These are phyloP conservation scores for Epichloe amarillans DNA, from an alignment of 2,329 filamentous ascomycete species.

Conservation along the genomic window DNA sequence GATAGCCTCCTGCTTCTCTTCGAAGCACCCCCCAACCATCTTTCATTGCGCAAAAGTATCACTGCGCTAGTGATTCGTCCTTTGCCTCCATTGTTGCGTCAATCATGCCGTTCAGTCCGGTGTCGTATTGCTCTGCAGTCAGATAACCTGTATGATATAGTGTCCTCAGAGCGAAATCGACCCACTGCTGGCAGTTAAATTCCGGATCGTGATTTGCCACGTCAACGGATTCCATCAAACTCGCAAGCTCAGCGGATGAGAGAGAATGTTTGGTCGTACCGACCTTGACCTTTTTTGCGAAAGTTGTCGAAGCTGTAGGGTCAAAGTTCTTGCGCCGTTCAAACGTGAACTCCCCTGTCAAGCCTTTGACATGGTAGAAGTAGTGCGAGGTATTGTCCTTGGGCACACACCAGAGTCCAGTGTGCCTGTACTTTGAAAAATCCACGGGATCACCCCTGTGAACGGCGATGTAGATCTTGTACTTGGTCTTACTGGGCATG, in stretches of 20 bases:
- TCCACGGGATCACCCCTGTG: background rate
- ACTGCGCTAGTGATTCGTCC: slow-evolving; percentile 3
- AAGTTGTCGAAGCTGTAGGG: background rate
- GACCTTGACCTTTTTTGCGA: background rate
- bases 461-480: slow-evolving; percentile 3
- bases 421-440: slow-evolving; percentile 5
- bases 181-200: slow-evolving; percentile 8
- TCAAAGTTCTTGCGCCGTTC: background rate
- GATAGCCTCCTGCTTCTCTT: too few relatives aligned
- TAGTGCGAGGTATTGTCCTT: background rate
- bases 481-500: slow-evolving; percentile 4
- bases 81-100: slow-evolving; percentile 5
- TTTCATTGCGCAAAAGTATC: slow-evolving; percentile 8
- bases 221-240: background rate
- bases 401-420: slow-evolving; percentile 4
- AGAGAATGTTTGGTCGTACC: background rate
- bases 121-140: slow-evolving; percentile 2
- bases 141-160: slow-evolving; percentile 3
- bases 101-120: slow-evolving; percentile 5
- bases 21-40: background rate
- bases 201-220: slow-evolving; percentile 4
- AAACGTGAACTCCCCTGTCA: slow-evolving; percentile 1
- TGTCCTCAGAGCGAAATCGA: background rate
- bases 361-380: slow-evolving; percentile 3
- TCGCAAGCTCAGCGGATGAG: slow-evolving; percentile 1